Base-by-base conservation (phyloP, 495 filamentous ascomycete genomes). In the Podospora australis region DNA sequence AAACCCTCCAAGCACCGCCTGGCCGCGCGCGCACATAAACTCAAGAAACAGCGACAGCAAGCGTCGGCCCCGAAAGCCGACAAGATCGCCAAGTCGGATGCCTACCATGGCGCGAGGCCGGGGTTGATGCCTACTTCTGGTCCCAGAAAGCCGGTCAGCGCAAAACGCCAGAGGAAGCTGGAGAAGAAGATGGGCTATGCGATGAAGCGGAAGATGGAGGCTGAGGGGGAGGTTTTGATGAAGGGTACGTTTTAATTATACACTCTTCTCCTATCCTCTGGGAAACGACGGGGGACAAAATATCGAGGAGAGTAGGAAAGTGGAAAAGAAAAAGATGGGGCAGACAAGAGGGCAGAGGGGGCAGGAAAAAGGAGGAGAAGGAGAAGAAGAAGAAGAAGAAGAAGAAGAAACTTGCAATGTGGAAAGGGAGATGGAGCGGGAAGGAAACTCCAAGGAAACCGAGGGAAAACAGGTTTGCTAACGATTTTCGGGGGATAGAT, bases 101-200 rank as follows among this genome's bases (percentile, higher is more conserved):
- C 45, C 14, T 46, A 26, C 22, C 64, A 59, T 11, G 71, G 71
- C 32, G 70, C 70, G 2, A 53, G 64, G 6, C 34, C 59, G 0
- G 71, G 71, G 0, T 44, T 75, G 7, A 42, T 70, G 19, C 69
- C 71, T 0, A 75, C 57, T 16, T 72, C 69, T 59, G 71, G 71
- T 0, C 67, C 71, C 2, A 57, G 65, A 38, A 50, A 41, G 0
- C 52, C 66, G 4, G 17, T 73, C 16, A 70, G 70, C 62, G 50
- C 49, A 13, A 75, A 75, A 67, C 63, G 60, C 59, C 45, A 46
- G 64, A 58, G 63, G 41, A 75, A 75, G 68, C 39, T 71, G 7
- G 68, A 73, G 55, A 54, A 64, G 48, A 59, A 63, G 57, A 38
- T 71, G 52, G 57, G 54, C 3, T 55, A 70, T 46, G 71, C 65